Conservation (phyloP, 208 protist genomes). For the Trypanosoma vivax region DNA sequence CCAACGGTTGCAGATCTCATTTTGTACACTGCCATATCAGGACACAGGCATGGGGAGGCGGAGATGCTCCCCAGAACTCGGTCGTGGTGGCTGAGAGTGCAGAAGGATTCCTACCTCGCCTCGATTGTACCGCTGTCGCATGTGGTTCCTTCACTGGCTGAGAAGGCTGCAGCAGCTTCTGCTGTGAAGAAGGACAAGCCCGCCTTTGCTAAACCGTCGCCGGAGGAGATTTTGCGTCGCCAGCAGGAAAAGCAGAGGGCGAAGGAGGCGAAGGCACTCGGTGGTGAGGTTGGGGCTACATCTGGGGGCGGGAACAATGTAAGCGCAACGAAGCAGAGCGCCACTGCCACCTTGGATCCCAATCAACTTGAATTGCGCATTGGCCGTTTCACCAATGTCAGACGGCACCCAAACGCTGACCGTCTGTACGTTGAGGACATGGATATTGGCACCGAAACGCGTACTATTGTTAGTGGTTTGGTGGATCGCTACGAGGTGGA, state of each 20-base stretch:
- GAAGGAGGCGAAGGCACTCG: slow-evolving; percentile 33
- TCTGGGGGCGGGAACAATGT: neutral
- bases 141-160: slow-evolving; percentile 2
- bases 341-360: slow-evolving; percentile 14
- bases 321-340: slow-evolving; percentile 5
- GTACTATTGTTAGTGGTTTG: slow-evolving; percentile 89
- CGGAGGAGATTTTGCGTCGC: slow-evolving; percentile 74
- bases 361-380: slow-evolving; percentile 70
- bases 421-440: slow-evolving; percentile 90
- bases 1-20: slow-evolving; percentile 71
- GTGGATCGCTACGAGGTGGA: slow-evolving; percentile 70
- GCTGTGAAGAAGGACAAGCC: slow-evolving; percentile 10
- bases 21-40: slow-evolving; percentile 53
- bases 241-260: slow-evolving; percentile 68
- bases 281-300: neutral
- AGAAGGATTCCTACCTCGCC: slow-evolving; percentile 33
- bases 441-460: slow-evolving; percentile 83
- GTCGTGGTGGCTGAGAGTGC: slow-evolving; percentile 31
- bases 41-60: slow-evolving; percentile 20
- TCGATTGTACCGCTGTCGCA: slow-evolving; percentile 22
- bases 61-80: slow-evolving; percentile 27
- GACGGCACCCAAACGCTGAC: slow-evolving; percentile 79
- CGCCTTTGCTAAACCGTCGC: slow-evolving; percentile 63
- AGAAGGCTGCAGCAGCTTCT: neutral
- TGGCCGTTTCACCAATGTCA: slow-evolving; percentile 72